Evolutionary conservation across 257 asterid genomes (phyloP).

Genomic region (Lycium ferocissimum): DNA sequence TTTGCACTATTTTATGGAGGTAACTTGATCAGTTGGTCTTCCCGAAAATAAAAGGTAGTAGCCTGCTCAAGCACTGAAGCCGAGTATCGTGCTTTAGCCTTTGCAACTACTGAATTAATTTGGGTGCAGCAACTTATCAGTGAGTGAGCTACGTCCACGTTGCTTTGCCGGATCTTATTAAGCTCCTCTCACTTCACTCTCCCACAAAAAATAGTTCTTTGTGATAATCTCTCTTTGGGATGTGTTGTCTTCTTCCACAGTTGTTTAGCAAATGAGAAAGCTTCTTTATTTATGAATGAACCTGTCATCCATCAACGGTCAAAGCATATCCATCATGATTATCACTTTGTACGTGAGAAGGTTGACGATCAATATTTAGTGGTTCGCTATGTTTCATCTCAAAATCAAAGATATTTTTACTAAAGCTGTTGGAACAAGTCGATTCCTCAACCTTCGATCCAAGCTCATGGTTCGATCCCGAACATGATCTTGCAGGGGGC

Average conservation of each 20-base stretch:
- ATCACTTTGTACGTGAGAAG: neutral
- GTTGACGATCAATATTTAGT: neutral
- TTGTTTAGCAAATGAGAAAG: too few relatives aligned
- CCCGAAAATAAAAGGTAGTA: neutral
- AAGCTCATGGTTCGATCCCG: neutral
- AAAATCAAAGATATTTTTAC: neutral
- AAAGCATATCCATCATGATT: neutral
- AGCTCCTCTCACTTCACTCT: neutral
- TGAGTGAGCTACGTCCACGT: neutral
- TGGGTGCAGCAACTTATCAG: neutral
- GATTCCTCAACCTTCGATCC: neutral
- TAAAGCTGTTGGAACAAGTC: neutral
- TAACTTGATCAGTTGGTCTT: neutral
- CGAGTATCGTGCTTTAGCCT: neutral
- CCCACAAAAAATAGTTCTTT: neutral
- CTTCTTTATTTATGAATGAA: too few relatives aligned
- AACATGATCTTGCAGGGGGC: neutral
- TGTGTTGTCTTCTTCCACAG: too few relatives aligned
- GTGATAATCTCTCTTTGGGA: constrained; percentile 7
- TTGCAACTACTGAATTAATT: neutral
- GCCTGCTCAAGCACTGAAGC: neutral
- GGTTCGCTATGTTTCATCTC: neutral
- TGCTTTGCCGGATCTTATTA: too few relatives aligned
- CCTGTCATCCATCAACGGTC: neutral
- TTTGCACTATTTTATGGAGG: neutral